Evolutionary conservation across 2,329 filamentous ascomycete species (phyloP).

Genomic region (Penicillium capsulatum): DNA sequence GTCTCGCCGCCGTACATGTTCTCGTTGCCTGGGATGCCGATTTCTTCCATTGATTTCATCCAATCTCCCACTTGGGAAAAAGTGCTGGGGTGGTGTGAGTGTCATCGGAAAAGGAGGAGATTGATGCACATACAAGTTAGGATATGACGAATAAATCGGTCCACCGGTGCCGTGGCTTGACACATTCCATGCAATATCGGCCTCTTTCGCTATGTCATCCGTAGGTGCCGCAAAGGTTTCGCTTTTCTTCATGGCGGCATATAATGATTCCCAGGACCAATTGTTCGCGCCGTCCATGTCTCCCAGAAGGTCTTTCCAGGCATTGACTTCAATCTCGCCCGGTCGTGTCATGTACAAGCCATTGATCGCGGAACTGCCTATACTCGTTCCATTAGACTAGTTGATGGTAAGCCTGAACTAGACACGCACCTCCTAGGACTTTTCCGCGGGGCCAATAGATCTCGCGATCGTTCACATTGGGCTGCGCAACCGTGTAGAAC

Average conservation of each 20-base stretch:
- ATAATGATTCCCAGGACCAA: constrained; percentile 35
- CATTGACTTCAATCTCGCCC: constrained; percentile 32
- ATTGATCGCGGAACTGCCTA: constrained; percentile 36
- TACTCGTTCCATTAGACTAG: not conserved
- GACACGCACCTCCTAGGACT: constrained; percentile 29
- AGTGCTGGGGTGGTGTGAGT: constrained; percentile 23
- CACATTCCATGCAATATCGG: constrained; percentile 24
- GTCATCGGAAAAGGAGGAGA: not conserved
- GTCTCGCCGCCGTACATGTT: constrained; percentile 32
- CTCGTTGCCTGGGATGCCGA: constrained; percentile 25
- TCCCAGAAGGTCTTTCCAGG: constrained; percentile 31
- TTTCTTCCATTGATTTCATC: constrained; percentile 18
- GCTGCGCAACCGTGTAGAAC: constrained; percentile 29
- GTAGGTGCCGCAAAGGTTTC: constrained; percentile 24
- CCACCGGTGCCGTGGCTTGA: constrained; percentile 21
- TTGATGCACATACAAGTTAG: constrained; percentile 22
- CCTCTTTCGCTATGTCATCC: constrained; percentile 18
- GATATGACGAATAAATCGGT: constrained; percentile 26
- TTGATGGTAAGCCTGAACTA: not conserved
- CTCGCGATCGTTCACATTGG: constrained; percentile 27
- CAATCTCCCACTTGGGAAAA: constrained; percentile 28
- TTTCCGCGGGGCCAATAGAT: constrained; percentile 35
- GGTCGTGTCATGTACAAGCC: constrained; percentile 35
- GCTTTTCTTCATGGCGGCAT: constrained; percentile 32
- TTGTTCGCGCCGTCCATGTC: constrained; percentile 35